Evolutionary conservation across 352 stramenopile genomes (phyloP), one percentile per base, ranked within the genome.

Genomic region (Pythium vanterpoolii): DNA sequence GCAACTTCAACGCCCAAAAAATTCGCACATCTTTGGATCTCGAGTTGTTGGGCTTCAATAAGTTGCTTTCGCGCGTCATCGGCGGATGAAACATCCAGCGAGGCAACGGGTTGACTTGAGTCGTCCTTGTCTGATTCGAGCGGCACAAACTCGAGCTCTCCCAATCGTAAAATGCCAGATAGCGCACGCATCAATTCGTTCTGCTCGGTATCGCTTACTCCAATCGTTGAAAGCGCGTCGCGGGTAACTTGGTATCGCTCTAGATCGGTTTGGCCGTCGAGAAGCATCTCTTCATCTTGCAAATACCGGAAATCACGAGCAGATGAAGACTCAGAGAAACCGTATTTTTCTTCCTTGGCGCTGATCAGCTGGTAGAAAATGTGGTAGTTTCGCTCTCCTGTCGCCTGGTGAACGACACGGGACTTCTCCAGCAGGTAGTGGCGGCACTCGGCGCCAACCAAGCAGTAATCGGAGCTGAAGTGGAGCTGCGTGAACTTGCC

Each of bases 401-500:
- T 26, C 2, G 81, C 78, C 61, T 98, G 95, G 19, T 79, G 72
- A 6, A 98, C 78, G 6, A 99, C 86, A 16, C 97, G 91, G 1
- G 96, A 96, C 69, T 99, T 99, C 69, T 99, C 97, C 3, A 99
- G 77, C 45, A 99, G 73, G 72, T 99, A 99, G 42, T 98, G 82
- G 13, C 84, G 80, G 60, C 86, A 95, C 56, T 89, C 86, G 11
- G 90, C 91, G 28, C 90, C 92, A 13, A 96, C 69, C n/a, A 98
- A 74, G 54, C 77, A 86, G 34, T 87, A 82, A 42, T 95, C 78
- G 33, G 55, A 69, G 62, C 97, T 90, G 72, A 98, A 98, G 55
- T 96, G 88, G 26, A 98, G 72, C 62, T 96, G 89, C 59, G 95
- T 97, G 61, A 96, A 97, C 77, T 98, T 98, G 30, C 94, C 94